phyloP scores from a whole-genome alignment of 176 grass and related monocot genomes.

The Oryza longistaminata region DNA sequence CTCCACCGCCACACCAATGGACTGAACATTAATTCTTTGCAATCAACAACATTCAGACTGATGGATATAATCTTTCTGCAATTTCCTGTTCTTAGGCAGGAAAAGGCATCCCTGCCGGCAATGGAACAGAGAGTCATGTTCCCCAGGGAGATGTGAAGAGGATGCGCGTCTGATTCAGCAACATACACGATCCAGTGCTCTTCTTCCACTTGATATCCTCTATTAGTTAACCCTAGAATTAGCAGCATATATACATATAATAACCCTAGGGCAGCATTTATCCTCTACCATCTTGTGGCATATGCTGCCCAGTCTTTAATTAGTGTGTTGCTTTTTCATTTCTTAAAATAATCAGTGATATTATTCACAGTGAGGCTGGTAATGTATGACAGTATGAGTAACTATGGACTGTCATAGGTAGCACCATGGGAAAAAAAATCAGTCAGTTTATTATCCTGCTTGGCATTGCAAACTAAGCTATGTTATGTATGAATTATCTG shows the following conservation, averaged over 20 bases:
- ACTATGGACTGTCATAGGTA: neutral
- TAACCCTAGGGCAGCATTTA: neutral
- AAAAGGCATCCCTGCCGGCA: constrained; percentile 16
- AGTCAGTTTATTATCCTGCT: neutral
- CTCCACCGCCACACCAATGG: neutral
- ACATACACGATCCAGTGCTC: neutral
- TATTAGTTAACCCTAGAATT: neutral
- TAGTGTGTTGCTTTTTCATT: neutral
- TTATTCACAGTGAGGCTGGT: neutral
- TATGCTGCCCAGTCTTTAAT: neutral
- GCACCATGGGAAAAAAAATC: neutral
- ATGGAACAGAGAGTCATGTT: constrained; percentile 50
- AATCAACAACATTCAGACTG: neutral
- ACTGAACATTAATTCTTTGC: neutral
- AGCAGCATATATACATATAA: neutral
- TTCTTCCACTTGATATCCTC: neutral
- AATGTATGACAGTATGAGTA: neutral
- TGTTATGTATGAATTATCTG: neutral
- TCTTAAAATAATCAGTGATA: neutral
- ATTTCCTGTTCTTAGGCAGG: constrained; percentile 45
- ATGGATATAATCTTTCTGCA: neutral
- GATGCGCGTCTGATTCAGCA: constrained; percentile 52
- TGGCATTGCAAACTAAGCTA: neutral
- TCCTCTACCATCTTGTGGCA: neutral
- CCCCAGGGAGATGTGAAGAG: constrained; percentile 57